phyloP scores from a whole-genome alignment of 1,284 basidiomycete genomes.

The Serendipita sp. region DNA sequence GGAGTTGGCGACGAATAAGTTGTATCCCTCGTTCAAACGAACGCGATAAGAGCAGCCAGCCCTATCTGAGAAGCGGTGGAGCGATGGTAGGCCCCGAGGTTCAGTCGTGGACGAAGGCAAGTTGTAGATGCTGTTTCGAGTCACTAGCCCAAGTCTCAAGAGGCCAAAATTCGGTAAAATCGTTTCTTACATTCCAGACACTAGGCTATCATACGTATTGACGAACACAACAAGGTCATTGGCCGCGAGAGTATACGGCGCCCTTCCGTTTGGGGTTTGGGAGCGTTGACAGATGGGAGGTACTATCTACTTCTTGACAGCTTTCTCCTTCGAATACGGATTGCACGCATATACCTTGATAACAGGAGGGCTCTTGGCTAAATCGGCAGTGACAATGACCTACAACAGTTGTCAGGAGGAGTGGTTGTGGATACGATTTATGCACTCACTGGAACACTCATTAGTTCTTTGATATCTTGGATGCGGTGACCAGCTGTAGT shows the following conservation, averaged over 20 bases:
- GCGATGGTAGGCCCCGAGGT: neutral
- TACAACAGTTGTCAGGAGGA: slow-evolving; percentile 20
- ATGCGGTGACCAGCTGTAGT: slow-evolving; percentile 71
- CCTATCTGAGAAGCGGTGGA: neutral
- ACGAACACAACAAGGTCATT: neutral
- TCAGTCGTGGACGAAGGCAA: neutral
- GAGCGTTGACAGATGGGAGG: neutral
- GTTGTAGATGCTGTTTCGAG: neutral
- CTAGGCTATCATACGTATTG: neutral
- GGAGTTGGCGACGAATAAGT: neutral
- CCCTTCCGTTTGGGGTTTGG: neutral
- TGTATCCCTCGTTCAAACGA: neutral
- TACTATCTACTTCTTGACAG: neutral
- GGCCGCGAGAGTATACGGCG: too few species aligned
- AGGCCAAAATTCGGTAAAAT: neutral
- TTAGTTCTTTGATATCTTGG: slow-evolving; percentile 82
- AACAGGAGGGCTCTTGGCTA: slow-evolving; percentile 88
- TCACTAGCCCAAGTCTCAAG: neutral
- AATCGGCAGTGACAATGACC: slow-evolving; percentile 86
- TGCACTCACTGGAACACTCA: slow-evolving; percentile 70
- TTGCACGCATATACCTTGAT: slow-evolving; percentile 86
- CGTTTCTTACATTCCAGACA: neutral
- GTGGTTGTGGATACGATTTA: slow-evolving; percentile 9
- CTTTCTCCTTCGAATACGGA: slow-evolving; percentile 41
- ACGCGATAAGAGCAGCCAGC: neutral